Evolutionary conservation across 2,329 filamentous ascomycete species (phyloP), one percentile per base, ranked within the genome.

Genomic region (Colletotrichum graminicola): DNA sequence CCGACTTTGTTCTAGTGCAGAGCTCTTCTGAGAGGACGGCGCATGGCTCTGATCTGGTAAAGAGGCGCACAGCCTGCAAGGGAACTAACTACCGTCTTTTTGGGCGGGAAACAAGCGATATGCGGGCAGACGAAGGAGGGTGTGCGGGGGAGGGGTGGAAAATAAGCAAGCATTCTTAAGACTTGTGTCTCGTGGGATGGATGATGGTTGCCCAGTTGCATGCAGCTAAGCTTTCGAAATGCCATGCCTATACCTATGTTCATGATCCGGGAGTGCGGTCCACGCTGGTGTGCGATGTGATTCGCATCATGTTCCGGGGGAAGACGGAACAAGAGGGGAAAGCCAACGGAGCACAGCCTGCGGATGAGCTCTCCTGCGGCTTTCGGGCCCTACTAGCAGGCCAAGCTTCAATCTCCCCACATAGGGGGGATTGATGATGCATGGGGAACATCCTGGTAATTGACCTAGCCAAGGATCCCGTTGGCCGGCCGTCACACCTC

Each of bases 351-450:
- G 23, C 43, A 23, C 21, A 23, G 54, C 34, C 12, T 16, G 32
- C 14, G 36, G 64, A 29, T 52, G 43, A 51, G 64, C 34, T n/a
- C 41, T 34, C n/a, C 52, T 71, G 64, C 65, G 65, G 43, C 49
- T 54, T 45, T 16, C 51, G 59, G 65, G 59, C 21, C 18, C 62
- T 52, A 18, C 16, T 43, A 43, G 16, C 26, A 60, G 62, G 66
- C 47, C 45, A 36, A 65, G 29, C 26, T 65, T 23, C 51, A 63
- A 67, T 59, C 54, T 68, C 68, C 68, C 68, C 59, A 65, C 68
- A 68, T 68, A 54, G 59, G 51, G 45, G 36, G 36, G 4, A n/a
- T n/a, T 7, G 34, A 10, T 34, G 43, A 60, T 39, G 52, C 34
- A 52, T 23, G 54, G 64, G 52, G 59, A 45, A 16, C 1, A 54